These are phyloP conservation scores for Chlorencoelia australis DNA, from an alignment of 2,329 filamentous ascomycete species.

Conservation along the genomic window DNA sequence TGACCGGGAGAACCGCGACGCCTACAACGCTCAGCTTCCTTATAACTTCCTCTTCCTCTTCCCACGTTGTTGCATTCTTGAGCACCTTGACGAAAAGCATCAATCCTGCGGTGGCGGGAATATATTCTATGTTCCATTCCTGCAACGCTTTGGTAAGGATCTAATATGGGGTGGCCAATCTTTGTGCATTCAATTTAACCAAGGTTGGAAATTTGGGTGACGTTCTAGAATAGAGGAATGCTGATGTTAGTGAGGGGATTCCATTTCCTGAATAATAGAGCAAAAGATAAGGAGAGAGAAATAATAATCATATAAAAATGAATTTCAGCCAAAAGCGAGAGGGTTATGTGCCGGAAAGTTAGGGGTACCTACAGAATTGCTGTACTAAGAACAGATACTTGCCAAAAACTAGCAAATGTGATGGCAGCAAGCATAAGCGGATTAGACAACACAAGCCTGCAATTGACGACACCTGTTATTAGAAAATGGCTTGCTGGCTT, in stretches of 20 bases:
- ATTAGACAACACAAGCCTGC: no score
- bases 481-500: background rate
- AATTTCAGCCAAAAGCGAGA: no score
- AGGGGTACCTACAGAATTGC: no score
- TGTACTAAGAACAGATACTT: no score
- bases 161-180: background rate
- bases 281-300: no score
- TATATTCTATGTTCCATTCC: slow-evolving; percentile 1
- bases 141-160: background rate
- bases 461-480: background rate
- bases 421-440: background rate
- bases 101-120: background rate
- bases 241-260: background rate
- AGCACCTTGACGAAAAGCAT: background rate
- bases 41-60: background rate
- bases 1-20: background rate
- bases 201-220: background rate
- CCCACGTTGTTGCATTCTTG: background rate
- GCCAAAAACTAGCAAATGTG: background rate
- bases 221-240: background rate
- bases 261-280: no score
- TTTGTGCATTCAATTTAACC: background rate
- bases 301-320: no score
- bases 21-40: background rate
- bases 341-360: no score